Evolutionary conservation across 805 yeast species (phyloP).

Genomic region (Hanseniaspora lindneri): DNA sequence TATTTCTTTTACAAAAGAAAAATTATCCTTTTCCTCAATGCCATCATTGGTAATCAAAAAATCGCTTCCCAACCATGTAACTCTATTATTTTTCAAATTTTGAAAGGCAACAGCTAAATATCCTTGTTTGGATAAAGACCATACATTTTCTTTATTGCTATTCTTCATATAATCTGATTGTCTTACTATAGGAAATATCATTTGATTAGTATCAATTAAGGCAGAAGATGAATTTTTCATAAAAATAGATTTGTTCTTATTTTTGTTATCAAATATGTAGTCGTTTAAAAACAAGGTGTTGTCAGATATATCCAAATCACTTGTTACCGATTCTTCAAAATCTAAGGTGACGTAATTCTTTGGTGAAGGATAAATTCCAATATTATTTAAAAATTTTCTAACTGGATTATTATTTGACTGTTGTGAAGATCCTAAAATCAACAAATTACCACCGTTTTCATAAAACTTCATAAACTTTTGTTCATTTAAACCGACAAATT

Average conservation of each 20-base stretch:
- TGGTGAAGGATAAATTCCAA: constrained; percentile 79
- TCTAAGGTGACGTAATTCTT: constrained; percentile 54
- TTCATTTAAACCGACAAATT: constrained; percentile 34
- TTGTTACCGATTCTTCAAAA: constrained; percentile 37
- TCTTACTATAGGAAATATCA: constrained; percentile 52
- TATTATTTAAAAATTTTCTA: constrained; percentile 56
- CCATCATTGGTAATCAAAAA: constrained; percentile 37
- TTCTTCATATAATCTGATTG: constrained; percentile 55
- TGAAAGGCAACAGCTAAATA: constrained; percentile 68
- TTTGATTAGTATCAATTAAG: constrained; percentile 52
- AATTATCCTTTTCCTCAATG: constrained; percentile 24
- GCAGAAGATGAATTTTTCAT: constrained; percentile 54
- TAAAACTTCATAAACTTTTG: constrained; percentile 46
- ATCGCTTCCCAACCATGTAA: constrained; percentile 67
- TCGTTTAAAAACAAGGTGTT: constrained; percentile 17
- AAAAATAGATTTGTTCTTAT: constrained; percentile 9
- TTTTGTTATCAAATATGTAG: constrained; percentile 16
- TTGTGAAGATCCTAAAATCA: constrained; percentile 45
- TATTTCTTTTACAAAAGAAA: constrained; percentile 36
- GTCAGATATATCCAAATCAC: constrained; percentile 19
- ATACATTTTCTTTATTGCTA: constrained; percentile 35
- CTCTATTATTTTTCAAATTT: constrained; percentile 64
- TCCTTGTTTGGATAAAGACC: constrained; percentile 78
- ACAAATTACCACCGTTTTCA: constrained; percentile 58
- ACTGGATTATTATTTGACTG: constrained; percentile 46